Conservation (phyloP, 768 basidiomycete genomes). For the Thelephora ganbajun region DNA sequence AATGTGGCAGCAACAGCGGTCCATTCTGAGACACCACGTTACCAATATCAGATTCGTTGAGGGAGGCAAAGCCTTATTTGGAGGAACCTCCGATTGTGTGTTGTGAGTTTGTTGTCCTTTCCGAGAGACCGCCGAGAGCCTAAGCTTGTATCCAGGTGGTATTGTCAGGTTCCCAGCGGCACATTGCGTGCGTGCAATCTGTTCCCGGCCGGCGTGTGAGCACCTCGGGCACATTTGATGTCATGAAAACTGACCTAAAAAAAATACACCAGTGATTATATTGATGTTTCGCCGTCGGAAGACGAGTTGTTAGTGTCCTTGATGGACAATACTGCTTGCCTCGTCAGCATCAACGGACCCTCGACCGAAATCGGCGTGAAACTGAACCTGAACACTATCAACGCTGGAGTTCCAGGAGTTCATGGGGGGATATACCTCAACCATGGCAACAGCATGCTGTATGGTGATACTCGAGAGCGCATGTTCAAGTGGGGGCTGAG, state of each 20-base stretch:
- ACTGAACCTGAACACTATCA: slow-evolving; percentile 8
- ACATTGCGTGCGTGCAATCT: slow-evolving; percentile 47
- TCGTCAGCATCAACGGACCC: slow-evolving; percentile 27
- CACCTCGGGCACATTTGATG: not conserved
- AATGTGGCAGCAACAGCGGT: slow-evolving; percentile 49
- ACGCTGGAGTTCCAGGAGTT: slow-evolving; percentile 21
- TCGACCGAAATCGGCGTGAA: too few relatives aligned
- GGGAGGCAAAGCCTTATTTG: slow-evolving; percentile 47
- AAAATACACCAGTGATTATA: too few relatives aligned
- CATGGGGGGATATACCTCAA: slow-evolving; percentile 43
- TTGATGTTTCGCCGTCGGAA: slow-evolving; percentile 36
- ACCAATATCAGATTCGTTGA: slow-evolving; percentile 50
- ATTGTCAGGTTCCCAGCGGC: slow-evolving; percentile 54
- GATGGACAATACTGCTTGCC: slow-evolving; percentile 31
- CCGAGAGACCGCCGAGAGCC: not conserved
- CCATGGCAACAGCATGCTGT: slow-evolving; percentile 38
- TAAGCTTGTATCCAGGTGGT: slow-evolving; percentile 32
- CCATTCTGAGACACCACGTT: slow-evolving; percentile 50
- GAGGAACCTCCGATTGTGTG: slow-evolving; percentile 58
- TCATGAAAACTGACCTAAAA: too few relatives aligned
- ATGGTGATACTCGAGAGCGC: slow-evolving; percentile 39
- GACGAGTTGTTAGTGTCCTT: slow-evolving; percentile 41
- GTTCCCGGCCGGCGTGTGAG: slow-evolving; percentile 45
- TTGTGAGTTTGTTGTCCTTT: slow-evolving; percentile 27
- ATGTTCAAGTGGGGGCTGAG: slow-evolving; percentile 38